A percentile compares a stretch with the other conserved stretches of the same genome.
Conservation (phyloP, 2,329 filamentous ascomycete species). For the Botryotinia narcissicola region DNA sequence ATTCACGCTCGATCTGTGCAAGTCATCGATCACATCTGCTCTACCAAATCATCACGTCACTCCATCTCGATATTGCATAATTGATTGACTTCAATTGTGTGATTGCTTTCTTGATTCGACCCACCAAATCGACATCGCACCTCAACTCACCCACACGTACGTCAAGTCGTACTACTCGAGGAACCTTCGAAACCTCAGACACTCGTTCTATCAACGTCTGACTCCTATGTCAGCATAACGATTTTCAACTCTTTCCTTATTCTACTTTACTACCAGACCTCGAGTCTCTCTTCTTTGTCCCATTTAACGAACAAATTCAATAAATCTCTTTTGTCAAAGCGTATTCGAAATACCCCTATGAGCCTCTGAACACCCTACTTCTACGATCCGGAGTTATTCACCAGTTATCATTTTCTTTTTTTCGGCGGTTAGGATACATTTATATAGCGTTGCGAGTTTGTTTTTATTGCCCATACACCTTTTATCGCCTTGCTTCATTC, state of each 20-base stretch:
- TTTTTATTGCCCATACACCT: conserved; percentile 32
- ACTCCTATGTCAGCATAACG: conserved; percentile 41
- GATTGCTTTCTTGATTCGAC: conserved; percentile 27
- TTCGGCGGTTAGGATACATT: conserved; percentile 37
- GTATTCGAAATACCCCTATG: conserved; percentile 44
- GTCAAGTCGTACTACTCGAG: conserved; percentile 23
- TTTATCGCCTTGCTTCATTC: conserved; percentile 21
- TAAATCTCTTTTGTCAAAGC: conserved; percentile 50
- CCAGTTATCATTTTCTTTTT: conserved; percentile 33
- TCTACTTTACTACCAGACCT: conserved; percentile 37
- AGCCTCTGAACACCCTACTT: conserved; percentile 41
- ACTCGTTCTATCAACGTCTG: conserved; percentile 32
- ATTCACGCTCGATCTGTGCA: conserved; percentile 12
- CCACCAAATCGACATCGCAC: conserved; percentile 28
- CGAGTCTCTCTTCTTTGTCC: conserved; percentile 33
- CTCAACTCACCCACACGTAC: conserved; percentile 1
- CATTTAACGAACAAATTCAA: conserved; percentile 43
- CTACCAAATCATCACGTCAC: conserved; percentile 1
- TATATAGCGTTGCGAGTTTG: conserved; percentile 41
- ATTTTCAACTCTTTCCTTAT: conserved; percentile 37
- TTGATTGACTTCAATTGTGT: conserved; percentile 28
- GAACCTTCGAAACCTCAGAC: conserved; percentile 31
- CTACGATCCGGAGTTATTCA: conserved; percentile 40
- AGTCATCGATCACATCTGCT: conserved; percentile 13
- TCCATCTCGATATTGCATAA: conserved; percentile 17